phyloP scores from a whole-genome alignment of 352 stramenopile species.

The Saprolegnia diclina region DNA sequence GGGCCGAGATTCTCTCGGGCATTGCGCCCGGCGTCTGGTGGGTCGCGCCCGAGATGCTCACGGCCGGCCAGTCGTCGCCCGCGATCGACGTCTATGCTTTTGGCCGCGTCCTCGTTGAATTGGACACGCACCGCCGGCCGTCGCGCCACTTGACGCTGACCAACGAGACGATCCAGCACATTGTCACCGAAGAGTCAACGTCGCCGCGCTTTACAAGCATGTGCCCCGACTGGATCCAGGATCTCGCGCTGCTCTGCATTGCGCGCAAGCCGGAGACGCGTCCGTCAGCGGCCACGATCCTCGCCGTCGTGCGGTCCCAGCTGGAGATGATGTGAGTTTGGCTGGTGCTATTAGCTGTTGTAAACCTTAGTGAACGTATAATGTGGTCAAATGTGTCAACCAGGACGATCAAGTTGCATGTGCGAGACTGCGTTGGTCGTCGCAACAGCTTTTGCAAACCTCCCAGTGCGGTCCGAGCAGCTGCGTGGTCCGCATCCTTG shows the following conservation, averaged over 20 bases:
- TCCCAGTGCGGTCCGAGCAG: too few species aligned
- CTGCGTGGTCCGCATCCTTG: too few species aligned
- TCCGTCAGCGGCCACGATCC: not conserved
- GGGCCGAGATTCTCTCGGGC: not conserved
- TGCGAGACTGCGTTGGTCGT: too few species aligned
- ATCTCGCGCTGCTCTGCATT: constrained; percentile 5
- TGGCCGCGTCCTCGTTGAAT: not conserved
- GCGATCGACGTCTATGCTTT: constrained; percentile 8
- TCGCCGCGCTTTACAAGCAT: constrained; percentile 3
- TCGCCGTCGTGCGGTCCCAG: not conserved
- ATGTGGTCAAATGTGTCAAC: not conserved
- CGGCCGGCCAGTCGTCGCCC: not conserved
- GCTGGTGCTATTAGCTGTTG: not conserved
- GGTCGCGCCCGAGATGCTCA: constrained; percentile 7
- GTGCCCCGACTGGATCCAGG: constrained; percentile 9
- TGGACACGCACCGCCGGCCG: constrained; percentile 4
- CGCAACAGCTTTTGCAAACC: too few species aligned
- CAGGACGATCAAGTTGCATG: too few species aligned
- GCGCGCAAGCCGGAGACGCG: not conserved
- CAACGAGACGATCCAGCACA: constrained; percentile 1
- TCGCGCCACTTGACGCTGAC: not conserved
- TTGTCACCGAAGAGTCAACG: not conserved
- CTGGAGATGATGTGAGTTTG: not conserved
- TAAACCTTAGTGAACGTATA: not conserved
- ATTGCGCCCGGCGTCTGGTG: constrained; percentile 2